phyloP scores from a whole-genome alignment of 331 rosid species.

The Quercus phellos region DNA sequence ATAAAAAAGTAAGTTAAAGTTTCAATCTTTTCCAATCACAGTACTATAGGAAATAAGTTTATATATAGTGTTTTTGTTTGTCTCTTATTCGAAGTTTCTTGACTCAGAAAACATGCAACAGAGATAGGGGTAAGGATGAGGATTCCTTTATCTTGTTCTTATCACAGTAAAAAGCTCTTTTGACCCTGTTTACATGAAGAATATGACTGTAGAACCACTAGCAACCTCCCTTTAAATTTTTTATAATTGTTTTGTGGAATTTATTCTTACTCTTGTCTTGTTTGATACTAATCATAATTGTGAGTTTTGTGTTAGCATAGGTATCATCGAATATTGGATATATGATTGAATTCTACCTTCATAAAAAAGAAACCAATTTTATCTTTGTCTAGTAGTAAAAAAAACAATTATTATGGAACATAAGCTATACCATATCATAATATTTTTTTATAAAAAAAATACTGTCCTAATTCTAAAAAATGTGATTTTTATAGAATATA shows the following conservation, averaged over 20 bases:
- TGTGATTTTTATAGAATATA: not conserved
- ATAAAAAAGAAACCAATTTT: too few relatives aligned
- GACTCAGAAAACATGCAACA: not conserved
- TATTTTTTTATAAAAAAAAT: too few relatives aligned
- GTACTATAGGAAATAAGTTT: not conserved
- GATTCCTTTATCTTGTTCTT: not conserved
- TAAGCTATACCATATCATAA: too few relatives aligned
- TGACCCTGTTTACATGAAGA: not conserved
- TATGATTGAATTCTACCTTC: too few relatives aligned
- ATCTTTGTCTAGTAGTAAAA: too few relatives aligned
- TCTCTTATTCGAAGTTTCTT: not conserved
- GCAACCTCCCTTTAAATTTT: not conserved
- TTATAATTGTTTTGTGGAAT: not conserved
- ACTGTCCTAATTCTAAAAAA: not conserved
- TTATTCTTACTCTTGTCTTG: not conserved
- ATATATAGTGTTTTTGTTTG: not conserved
- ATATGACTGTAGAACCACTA: not conserved
- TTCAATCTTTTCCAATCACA: conserved; percentile 4
- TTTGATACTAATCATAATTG: not conserved
- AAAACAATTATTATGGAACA: too few relatives aligned
- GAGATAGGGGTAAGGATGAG: not conserved
- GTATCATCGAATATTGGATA: too few relatives aligned
- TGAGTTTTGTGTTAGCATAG: too few relatives aligned
- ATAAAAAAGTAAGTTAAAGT: not conserved
- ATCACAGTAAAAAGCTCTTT: not conserved